These are phyloP conservation scores for Capsicum rhomboideum DNA, from an alignment of 257 asterid species.

Conservation along the genomic window DNA sequence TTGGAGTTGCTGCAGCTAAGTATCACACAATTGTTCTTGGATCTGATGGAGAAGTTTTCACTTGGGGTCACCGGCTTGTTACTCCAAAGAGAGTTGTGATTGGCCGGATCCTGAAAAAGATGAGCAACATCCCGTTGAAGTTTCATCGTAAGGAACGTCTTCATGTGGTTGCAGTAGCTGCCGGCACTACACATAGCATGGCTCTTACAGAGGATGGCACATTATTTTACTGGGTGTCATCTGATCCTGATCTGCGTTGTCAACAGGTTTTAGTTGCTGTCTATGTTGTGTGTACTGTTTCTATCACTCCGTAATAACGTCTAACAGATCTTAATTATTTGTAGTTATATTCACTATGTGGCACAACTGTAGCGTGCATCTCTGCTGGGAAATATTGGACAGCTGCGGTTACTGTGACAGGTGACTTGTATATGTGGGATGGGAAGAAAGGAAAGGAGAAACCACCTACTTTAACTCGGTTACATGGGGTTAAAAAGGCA, in stretches of 20 bases:
- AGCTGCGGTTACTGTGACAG: conserved; percentile 81
- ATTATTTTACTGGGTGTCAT: conserved; percentile 78
- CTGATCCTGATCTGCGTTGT: conserved; percentile 70
- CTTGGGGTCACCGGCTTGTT: conserved; percentile 99
- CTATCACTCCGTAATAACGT: neutral
- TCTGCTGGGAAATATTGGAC: conserved; percentile 97
- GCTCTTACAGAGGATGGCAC: conserved; percentile 96
- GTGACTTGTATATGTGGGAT: conserved; percentile 93
- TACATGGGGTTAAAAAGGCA: conserved; percentile 92
- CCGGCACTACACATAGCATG: conserved; percentile 77
- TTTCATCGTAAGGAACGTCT: conserved; percentile 84
- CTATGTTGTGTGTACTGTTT: neutral
- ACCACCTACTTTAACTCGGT: conserved; percentile 51
- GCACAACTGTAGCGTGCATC: conserved; percentile 53
- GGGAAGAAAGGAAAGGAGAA: conserved; percentile 54
- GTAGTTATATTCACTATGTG: conserved; percentile 63
- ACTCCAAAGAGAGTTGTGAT: conserved; percentile 78
- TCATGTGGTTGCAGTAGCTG: conserved; percentile 72
- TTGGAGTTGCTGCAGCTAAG: conserved; percentile 80
- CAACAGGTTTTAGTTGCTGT: conserved; percentile 50
- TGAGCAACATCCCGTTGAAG: conserved; percentile 54
- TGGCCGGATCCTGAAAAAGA: conserved; percentile 54
- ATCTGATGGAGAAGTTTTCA: conserved; percentile 97
- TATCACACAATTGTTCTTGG: conserved; percentile 90
- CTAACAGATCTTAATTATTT: conserved; percentile 3